Evolutionary conservation across 331 rosid species (phyloP), one percentile per base, ranked within the genome.

Genomic region (Malus hybrid): DNA sequence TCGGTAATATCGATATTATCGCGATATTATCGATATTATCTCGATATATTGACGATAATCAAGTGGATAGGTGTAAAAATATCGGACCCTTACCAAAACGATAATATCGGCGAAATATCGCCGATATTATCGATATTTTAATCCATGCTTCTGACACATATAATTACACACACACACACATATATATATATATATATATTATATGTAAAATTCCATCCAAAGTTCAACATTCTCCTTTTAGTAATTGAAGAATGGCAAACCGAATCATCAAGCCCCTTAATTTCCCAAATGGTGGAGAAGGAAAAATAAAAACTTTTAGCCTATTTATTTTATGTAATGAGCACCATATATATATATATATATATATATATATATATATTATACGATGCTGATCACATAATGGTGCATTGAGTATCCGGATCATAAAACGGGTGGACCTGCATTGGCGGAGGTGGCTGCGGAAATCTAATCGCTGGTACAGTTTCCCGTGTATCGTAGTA

Each of bases 391-490:
- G n/a, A n/a, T 78, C 52, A 71, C 72, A 78, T 71, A 29, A 78
- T 64, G 44, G 34, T 16, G 61, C 81, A 71, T 5, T 20, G 22
- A 0, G 66, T 15, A 2, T 71, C 33, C 2, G 73, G 50, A 71
- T 71, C 72, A n/a, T 64, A 61, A 13, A 59, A 72, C 3, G 76
- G 61, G 55, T 46, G 36, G 28, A 50, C 31, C 11, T 50, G 55
- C 65, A 24, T 2, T 3, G 63, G 63, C 4, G 72, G 72, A 16
- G 75, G 75, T 2, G 74, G 70, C 31, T 77, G 80, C 5, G 74
- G 80, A 54, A 75, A 75, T 7, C 48, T 42, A 9, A 27, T n/a
- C 13, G 3, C 24, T 0, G 9, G 70, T 3, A n/a, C 12, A 4
- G 8, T 2, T 11, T 27, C 19, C 46, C 7, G 32, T 5, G 32